phyloP scores from a whole-genome alignment of 2,329 filamentous ascomycete species.

The Aureobasidium sp. region DNA sequence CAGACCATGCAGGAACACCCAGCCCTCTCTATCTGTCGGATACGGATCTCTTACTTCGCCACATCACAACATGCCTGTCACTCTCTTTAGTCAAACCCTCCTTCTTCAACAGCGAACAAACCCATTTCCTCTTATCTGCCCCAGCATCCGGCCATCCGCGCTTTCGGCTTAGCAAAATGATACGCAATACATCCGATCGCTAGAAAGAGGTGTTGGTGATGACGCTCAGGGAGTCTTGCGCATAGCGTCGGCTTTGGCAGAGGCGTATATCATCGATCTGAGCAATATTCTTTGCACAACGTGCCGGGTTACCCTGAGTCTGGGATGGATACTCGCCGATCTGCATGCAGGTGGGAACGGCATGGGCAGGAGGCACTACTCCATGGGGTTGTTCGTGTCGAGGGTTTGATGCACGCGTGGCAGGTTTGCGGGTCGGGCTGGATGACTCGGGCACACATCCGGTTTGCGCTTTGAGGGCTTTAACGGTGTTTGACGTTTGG shows the following conservation, averaged over 20 bases:
- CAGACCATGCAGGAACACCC: not conserved
- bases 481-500: not conserved
- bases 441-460: not conserved
- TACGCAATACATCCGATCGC: not conserved
- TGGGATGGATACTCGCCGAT: not conserved
- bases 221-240: not conserved
- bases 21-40: not conserved
- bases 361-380: not conserved
- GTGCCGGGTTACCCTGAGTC: not conserved
- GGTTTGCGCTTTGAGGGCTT: not conserved
- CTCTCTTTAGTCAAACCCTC: not conserved
- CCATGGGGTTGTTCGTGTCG: not conserved
- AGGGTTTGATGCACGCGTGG: not conserved
- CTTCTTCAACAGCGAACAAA: not conserved
- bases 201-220: not conserved
- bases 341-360: not conserved
- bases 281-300: not conserved
- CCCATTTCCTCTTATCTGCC: not conserved
- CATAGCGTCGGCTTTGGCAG: slow-evolving; percentile 2
- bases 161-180: not conserved
- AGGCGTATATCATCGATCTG: not conserved
- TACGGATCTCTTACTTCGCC: not conserved
- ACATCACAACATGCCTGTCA: not conserved
- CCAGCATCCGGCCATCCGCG: not conserved
- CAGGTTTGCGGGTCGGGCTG: not conserved